These are phyloP conservation scores for Inonotus hispidus DNA, from an alignment of 1,284 basidiomycete genomes.

Conservation along the genomic window DNA sequence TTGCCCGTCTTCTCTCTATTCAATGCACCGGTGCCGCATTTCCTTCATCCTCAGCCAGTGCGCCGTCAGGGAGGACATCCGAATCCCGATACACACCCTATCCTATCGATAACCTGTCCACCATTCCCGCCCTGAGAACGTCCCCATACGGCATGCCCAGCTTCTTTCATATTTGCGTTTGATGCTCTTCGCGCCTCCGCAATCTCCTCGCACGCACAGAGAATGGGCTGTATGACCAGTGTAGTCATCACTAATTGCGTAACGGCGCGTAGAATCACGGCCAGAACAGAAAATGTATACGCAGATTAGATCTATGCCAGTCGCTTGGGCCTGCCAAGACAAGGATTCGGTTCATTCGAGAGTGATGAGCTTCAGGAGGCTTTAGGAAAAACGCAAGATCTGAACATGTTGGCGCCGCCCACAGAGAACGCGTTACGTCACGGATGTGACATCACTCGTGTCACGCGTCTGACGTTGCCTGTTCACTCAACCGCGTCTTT, in stretches of 20 bases:
- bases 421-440: background rate
- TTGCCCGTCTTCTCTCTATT: background rate
- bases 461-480: background rate
- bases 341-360: background rate
- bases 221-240: background rate
- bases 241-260: background rate
- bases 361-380: too few relatives aligned
- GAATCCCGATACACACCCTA: background rate
- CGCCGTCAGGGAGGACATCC: background rate
- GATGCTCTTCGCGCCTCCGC: background rate
- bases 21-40: background rate
- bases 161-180: background rate
- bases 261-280: background rate
- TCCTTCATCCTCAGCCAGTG: background rate
- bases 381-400: too few relatives aligned
- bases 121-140: background rate
- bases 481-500: background rate
- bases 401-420: too few relatives aligned
- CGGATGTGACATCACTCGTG: background rate
- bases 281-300: background rate
- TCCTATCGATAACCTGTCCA: background rate
- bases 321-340: background rate
- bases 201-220: too few relatives aligned
- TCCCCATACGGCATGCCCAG: background rate
- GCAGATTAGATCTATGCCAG: background rate